Evolutionary conservation across 2,329 filamentous ascomycete genomes (phyloP), one percentile per base, ranked within the genome.

Genomic region (Ophiostoma perfectum): DNA sequence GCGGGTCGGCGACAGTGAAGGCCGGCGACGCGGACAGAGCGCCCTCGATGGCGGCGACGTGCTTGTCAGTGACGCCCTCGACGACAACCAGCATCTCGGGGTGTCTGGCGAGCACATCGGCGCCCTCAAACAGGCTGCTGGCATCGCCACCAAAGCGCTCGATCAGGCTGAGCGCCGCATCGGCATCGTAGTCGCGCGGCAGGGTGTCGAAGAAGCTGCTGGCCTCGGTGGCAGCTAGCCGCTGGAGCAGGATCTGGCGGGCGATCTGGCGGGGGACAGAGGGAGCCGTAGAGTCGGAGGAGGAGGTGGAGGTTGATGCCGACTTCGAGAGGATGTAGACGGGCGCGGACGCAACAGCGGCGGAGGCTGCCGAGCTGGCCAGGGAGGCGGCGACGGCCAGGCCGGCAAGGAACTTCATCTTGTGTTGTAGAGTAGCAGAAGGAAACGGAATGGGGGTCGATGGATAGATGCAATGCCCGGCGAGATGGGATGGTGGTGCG

Each of bases 81-180:
- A 89, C 78, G 72, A 86, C 76, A 66, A 89, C 78, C 39, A 90
- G 77, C 52, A 90, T 80, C 76, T 91, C 87, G 66, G 77, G 79
- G 5, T 82, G 80, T 47, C 6, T 14, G 42, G 18, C 38, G 44
- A 18, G 16, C n/a, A 5, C 1, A 9, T 38, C 41, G 18, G 74
- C 72, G 11, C 77, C 74, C 4, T 76, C 77, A 72, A 91, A 87
- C 45, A 91, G 78, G 27, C 80, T 76, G 67, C 78, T 73, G 6
- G 82, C 42, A 42, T 78, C 74, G 71, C 83, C 85, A 71, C 87
- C 88, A 76, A 86, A 90, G 65, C 79, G 78, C 74, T 87, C 86
- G 74, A 92, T 79, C 72, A 85, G 78, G 65, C 80, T 78, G 52
- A 91, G 77, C 8, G 84, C 82, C 49, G 78, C 78, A 58, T 85